Evolutionary conservation across 106 monocot species (phyloP), one percentile per base, ranked within the genome.

Genomic region (Amphibolis antarctica): DNA sequence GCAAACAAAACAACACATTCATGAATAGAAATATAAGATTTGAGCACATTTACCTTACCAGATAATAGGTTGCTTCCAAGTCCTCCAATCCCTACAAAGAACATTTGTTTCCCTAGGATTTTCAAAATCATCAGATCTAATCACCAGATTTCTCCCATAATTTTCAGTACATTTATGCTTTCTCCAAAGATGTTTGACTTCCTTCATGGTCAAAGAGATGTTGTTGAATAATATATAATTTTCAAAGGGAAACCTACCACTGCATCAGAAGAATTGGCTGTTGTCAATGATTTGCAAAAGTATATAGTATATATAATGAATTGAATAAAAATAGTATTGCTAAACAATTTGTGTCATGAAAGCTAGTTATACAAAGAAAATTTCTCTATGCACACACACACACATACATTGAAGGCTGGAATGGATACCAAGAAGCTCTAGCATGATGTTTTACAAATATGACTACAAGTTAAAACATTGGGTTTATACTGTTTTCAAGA

Each of bases 141-240:
- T 73, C 27, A 67, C 64, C 29, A 96, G 72, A 30, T 75, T 44
- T 68, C 80, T 86, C 58, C 77, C 59, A 70, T 79, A 82, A 23
- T 77, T 84, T 52, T 76, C 31, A 64, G 67, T 50, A 78, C 96
- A 96, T 36, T 73, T 77, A 72, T 96, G 78, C 74, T 90, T 86
- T 65, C 96, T 84, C 96, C 96, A 96, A 23, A 96, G 77, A 66
- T 84, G 86, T 74, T 96, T 96, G 20, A 90, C 84, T 72, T 96
- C 96, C 65, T 59, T 67, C 28, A 96, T 46, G 67, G 90, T 96
- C 71, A 96, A 86, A 44, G 86, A 78, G 66, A 58, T 28, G 45
- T 84, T 96, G 62, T 80, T 71, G 64, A 84, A 96, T 19, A 84
- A 80, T 65, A 96, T 80, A 61, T 86, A 96, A 55, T 80, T 86